Evolutionary conservation across 2,329 filamentous ascomycete species (phyloP).

Genomic region (Thelonectria blattea): DNA sequence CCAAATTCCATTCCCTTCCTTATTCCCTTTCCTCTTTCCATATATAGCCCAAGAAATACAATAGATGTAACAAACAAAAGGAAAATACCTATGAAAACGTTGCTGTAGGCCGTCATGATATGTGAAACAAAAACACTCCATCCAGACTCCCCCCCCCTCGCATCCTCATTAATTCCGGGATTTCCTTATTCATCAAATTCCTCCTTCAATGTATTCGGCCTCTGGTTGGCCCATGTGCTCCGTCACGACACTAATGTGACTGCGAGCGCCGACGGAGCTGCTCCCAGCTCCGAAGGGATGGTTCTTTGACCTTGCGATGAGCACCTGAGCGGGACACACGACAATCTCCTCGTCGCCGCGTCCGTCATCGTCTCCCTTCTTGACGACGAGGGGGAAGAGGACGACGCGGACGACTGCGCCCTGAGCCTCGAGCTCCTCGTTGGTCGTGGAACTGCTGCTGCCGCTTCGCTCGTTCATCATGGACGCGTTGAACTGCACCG

Average conservation of each 20-base stretch:
- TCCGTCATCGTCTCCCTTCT: conserved; percentile 89
- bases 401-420: conserved; percentile 86
- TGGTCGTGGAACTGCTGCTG: conserved; percentile 56
- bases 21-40: background rate
- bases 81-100: conserved; percentile 27
- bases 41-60: background rate
- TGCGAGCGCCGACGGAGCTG: conserved; percentile 51
- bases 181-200: conserved; percentile 39
- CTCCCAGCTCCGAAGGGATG: conserved; percentile 53
- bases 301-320: conserved; percentile 66
- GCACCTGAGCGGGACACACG: conserved; percentile 91
- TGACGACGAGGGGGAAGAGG: conserved; percentile 94
- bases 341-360: conserved; percentile 93
- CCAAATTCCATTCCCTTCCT: background rate
- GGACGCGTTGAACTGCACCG: conserved; percentile 88
- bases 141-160: conserved; percentile 11
- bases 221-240: conserved; percentile 43
- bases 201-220: conserved; percentile 43
- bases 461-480: conserved; percentile 94
- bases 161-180: conserved; percentile 25
- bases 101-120: conserved; percentile 19
- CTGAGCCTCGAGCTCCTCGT: conserved; percentile 80
- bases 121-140: conserved; percentile 13
- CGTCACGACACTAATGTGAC: conserved; percentile 46
- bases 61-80: conserved; percentile 3